Evolutionary conservation across 208 protist genomes (phyloP).

Genomic region (Trypanosomatidae sp.): DNA sequence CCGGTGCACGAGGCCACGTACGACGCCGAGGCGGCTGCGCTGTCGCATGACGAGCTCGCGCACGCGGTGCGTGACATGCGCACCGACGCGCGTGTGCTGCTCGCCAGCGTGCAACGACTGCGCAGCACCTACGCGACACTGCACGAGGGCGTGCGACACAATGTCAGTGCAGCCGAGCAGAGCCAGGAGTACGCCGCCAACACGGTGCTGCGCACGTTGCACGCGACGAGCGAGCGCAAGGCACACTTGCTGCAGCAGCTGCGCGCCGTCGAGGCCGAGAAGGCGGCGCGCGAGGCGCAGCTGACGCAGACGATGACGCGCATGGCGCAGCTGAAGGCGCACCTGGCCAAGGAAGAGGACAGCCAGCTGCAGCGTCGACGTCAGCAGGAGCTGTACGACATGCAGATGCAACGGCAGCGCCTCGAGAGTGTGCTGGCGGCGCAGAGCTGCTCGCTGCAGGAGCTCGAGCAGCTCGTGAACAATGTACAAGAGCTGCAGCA

Average conservation of each 20-base stretch:
- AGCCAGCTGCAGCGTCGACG: constrained; percentile 21
- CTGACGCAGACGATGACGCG: constrained; percentile 23
- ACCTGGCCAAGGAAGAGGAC: constrained; percentile 60
- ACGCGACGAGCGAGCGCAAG: constrained; percentile 27
- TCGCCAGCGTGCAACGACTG: constrained; percentile 23
- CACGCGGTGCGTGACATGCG: constrained; percentile 22
- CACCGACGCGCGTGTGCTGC: constrained; percentile 24
- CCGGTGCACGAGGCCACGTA: constrained; percentile 19
- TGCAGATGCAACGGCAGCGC: too few species aligned
- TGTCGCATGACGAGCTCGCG: constrained; percentile 25
- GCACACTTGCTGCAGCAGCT: constrained; percentile 20
- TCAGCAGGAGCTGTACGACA: constrained; percentile 17
- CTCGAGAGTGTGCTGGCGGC: constrained; percentile 30
- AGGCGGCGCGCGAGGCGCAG: constrained; percentile 24
- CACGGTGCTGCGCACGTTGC: constrained; percentile 44
- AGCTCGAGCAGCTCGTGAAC: constrained; percentile 52
- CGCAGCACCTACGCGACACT: constrained; percentile 22
- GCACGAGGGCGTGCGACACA: constrained; percentile 33
- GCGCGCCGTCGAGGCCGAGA: constrained; percentile 19
- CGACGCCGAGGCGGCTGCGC: constrained; percentile 20
- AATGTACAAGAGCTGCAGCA: constrained; percentile 22
- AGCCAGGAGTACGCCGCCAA: constrained; percentile 66
- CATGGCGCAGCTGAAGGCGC: constrained; percentile 21
- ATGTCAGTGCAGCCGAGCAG: constrained; percentile 35
- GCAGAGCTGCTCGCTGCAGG: constrained; percentile 42